Evolutionary conservation across 2,329 filamentous ascomycete genomes (phyloP).

Genomic region (Apiospora pterosperma): DNA sequence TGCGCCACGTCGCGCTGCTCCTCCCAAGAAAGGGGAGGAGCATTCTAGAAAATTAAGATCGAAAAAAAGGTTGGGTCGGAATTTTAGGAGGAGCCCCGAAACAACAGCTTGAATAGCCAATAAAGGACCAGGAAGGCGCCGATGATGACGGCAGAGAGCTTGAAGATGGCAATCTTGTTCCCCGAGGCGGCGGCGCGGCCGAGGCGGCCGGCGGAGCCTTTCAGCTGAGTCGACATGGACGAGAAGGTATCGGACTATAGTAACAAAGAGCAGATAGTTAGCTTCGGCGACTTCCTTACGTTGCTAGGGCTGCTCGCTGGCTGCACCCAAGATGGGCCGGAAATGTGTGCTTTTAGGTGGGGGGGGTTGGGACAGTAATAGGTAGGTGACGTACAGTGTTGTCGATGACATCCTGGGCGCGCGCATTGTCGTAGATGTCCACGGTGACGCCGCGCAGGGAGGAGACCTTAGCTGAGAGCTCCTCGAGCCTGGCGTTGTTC

Average conservation of each 20-base stretch:
- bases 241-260: constrained; percentile 83
- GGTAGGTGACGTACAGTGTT: constrained; percentile 60
- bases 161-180: constrained; percentile 87
- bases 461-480: constrained; percentile 86
- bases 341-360: neutral
- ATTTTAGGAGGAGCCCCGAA: constrained; percentile 34
- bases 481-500: constrained; percentile 91
- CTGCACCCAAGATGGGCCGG: neutral
- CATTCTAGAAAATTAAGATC: neutral
- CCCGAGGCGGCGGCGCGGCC: constrained; percentile 88
- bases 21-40: no score
- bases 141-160: constrained; percentile 80
- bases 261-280: neutral
- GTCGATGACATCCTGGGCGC: constrained; percentile 84
- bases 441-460: constrained; percentile 91
- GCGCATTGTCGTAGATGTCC: constrained; percentile 96
- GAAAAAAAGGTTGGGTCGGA: no score
- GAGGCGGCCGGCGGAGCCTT: constrained; percentile 77
- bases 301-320: neutral
- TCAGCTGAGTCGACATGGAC: constrained; percentile 76
- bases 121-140: constrained; percentile 71
- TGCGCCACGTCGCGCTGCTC: neutral
- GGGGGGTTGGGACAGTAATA: no score
- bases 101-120: constrained; percentile 64
- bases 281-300: neutral